A percentile compares a stretch with the other conserved stretches of the same genome.
phyloP scores from a whole-genome alignment of 805 yeast genomes.

The Candida anglica region DNA sequence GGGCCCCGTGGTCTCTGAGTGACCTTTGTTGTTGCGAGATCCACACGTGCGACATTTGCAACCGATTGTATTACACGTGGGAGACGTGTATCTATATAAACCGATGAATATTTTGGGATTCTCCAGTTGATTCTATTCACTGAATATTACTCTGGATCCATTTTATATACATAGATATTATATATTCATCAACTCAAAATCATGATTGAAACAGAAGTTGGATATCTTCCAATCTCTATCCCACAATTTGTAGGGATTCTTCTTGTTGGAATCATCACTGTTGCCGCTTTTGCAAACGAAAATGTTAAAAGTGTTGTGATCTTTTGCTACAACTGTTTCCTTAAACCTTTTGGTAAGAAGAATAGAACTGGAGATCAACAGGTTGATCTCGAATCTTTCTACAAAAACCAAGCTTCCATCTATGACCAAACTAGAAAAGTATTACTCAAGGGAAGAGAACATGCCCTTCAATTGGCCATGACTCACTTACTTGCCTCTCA shows the following conservation, averaged over 20 bases:
- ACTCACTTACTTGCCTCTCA: constrained; percentile 42
- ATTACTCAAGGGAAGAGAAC: constrained; percentile 67
- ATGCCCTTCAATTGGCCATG: constrained; percentile 55
- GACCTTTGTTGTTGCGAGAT: background rate
- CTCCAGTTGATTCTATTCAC: no score
- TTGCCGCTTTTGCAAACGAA: constrained; percentile 4
- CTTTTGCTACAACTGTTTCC: constrained; percentile 4
- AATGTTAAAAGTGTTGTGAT: constrained; percentile 3
- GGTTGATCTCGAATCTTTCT: constrained; percentile 63
- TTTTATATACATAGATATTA: no score
- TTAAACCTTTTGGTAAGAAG: constrained; percentile 4
- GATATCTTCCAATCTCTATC: background rate
- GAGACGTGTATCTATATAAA: constrained; percentile 2
- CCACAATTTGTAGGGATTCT: constrained; percentile 2
- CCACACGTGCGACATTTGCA: constrained; percentile 3
- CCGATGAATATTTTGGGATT: background rate
- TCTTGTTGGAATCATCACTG: background rate
- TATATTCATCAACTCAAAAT: background rate
- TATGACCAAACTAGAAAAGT: constrained; percentile 69
- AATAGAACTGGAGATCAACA: constrained; percentile 41
- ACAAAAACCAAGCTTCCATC: constrained; percentile 71
- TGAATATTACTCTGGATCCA: no score
- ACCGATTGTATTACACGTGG: constrained; percentile 2
- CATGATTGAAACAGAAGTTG: constrained; percentile 4
- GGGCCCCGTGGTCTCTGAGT: constrained; percentile 3